These are phyloP conservation scores for Dendrostoma leiphaemia DNA, from an alignment of 2,329 filamentous ascomycete species.

Conservation along the genomic window DNA sequence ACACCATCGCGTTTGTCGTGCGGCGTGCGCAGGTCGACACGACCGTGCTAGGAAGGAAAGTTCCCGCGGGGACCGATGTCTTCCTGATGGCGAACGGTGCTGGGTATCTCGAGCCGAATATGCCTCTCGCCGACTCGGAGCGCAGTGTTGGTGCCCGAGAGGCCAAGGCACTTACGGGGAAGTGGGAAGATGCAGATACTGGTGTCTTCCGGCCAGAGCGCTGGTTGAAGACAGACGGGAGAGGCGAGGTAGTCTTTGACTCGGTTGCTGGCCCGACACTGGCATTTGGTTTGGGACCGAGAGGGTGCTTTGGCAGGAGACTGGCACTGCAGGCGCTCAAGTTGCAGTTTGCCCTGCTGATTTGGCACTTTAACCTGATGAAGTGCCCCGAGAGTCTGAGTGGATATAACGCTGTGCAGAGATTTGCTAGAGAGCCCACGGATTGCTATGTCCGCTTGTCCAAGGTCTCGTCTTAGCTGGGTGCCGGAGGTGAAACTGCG, in stretches of 20 bases:
- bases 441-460: slow-evolving; percentile 25
- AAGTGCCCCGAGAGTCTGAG: slow-evolving; percentile 26
- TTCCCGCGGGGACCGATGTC: slow-evolving; percentile 37
- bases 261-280: slow-evolving; percentile 33
- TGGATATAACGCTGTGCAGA: slow-evolving; percentile 28
- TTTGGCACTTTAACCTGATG: slow-evolving; percentile 37
- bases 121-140: slow-evolving; percentile 27
- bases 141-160: slow-evolving; percentile 25
- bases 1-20: slow-evolving; percentile 28
- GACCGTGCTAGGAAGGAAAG: slow-evolving; percentile 29
- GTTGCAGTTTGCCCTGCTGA: slow-evolving; percentile 30
- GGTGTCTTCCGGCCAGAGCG: slow-evolving; percentile 34
- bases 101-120: slow-evolving; percentile 26
- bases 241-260: slow-evolving; percentile 26
- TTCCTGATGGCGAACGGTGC: slow-evolving; percentile 40
- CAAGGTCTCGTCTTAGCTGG: neutral
- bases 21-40: slow-evolving; percentile 32
- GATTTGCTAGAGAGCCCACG: slow-evolving; percentile 30
- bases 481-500: too few relatives aligned
- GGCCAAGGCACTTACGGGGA: slow-evolving; percentile 24
- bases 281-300: slow-evolving; percentile 34
- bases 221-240: slow-evolving; percentile 29
- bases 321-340: slow-evolving; percentile 35
- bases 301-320: slow-evolving; percentile 37
- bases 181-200: slow-evolving; percentile 30